Conservation (phyloP, 2,329 filamentous ascomycete genomes). For the Endoconidiophora laricicola region DNA sequence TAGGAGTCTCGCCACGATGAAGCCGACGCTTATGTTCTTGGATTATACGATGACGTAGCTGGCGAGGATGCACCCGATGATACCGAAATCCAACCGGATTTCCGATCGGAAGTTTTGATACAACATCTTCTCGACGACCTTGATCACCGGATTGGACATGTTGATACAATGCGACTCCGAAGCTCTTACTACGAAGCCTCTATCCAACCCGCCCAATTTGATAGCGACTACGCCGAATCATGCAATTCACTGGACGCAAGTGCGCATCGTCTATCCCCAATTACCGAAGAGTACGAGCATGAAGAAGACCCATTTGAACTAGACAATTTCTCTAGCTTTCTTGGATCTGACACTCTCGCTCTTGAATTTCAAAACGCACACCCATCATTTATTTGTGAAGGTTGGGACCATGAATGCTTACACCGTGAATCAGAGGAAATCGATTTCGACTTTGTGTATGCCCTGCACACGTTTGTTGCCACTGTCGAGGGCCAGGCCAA, state of each 20-base stretch:
- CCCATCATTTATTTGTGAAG: slow-evolving; percentile 37
- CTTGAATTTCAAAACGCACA: too few species aligned
- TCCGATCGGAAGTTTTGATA: not conserved
- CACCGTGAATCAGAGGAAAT: slow-evolving; percentile 83
- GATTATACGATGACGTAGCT: not conserved
- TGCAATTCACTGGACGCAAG: slow-evolving; percentile 6
- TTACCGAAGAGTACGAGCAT: slow-evolving; percentile 13
- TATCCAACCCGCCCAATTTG: not conserved
- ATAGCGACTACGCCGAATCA: not conserved
- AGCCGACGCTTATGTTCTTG: too few species aligned
- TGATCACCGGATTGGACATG: not conserved
- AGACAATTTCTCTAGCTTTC: too few species aligned
- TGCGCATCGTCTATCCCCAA: slow-evolving; percentile 3
- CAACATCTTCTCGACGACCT: not conserved
- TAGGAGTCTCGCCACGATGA: too few species aligned
- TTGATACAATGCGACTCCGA: not conserved
- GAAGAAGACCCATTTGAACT: slow-evolving; percentile 15
- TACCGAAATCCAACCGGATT: not conserved
- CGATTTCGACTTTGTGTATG: slow-evolving; percentile 99
- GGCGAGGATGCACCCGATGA: too few species aligned
- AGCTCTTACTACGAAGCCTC: not conserved
- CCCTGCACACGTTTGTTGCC: slow-evolving; percentile 90
- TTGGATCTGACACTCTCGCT: too few species aligned
- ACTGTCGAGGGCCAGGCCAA: slow-evolving; percentile 98
- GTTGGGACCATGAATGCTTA: slow-evolving; percentile 73